Percentiles rank a stretch among this genome's conserved stretches.
These are phyloP conservation scores for Liriodendron chinense DNA, from an alignment of 164 flowering plant species.

Conservation along the genomic window DNA sequence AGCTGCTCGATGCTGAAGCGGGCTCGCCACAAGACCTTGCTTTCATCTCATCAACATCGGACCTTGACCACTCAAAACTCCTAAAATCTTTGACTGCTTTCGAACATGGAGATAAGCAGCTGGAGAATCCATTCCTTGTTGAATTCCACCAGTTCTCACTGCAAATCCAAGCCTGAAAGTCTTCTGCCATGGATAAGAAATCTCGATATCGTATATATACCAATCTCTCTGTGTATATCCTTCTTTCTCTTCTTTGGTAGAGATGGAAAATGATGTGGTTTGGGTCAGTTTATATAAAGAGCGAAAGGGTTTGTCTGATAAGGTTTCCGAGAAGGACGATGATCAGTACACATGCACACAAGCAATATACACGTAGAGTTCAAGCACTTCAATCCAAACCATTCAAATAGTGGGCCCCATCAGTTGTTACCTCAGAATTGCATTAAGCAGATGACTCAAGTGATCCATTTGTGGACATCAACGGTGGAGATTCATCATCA, in stretches of 20 bases:
- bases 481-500: no score
- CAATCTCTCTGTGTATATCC: neutral
- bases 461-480: no score
- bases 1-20: slow-evolving; percentile 29
- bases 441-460: no score
- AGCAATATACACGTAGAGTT: no score
- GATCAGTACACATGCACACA: no score
- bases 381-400: no score
- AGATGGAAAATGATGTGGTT: neutral
- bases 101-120: slow-evolving; percentile 45
- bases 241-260: neutral
- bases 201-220: neutral
- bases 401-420: no score
- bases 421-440: no score
- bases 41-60: slow-evolving; percentile 16
- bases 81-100: slow-evolving; percentile 28
- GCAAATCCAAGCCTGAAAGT: slow-evolving; percentile 34
- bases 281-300: neutral
- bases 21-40: slow-evolving; percentile 34
- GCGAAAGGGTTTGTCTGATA: no score
- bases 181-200: slow-evolving; percentile 42
- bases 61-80: slow-evolving; percentile 36
- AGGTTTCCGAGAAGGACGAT: no score
- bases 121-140: slow-evolving; percentile 17
- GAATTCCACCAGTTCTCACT: slow-evolving; percentile 64